Evolutionary conservation across 192 early-diverging fungal genomes (phyloP), one percentile per base, ranked within the genome.

Genomic region (Umbelopsis isabellina): DNA sequence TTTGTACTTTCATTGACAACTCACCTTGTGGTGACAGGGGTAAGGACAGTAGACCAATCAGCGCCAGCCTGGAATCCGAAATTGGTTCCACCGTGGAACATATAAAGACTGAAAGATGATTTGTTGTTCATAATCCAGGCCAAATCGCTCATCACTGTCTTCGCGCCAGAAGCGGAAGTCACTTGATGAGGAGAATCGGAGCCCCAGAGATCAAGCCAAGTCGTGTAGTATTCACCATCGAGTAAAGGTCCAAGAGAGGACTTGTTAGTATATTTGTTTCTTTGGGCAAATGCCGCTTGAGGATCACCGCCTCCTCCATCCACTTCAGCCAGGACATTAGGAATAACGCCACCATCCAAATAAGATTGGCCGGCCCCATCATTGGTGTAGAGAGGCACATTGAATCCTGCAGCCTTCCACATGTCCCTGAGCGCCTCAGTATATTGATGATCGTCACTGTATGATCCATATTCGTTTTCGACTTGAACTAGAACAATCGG

Each of bases 71-170:
- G 33, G 25, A 47, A 66, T 16, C 86, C 88, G 74, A 87, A 90
- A 72, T 90, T 91, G 11, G 88, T 91, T 23, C 90, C 90, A 30
- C 90, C 90, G 58, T 90, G 87, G 68, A 82, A 89, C 87, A 85
- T 89, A 66, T 84, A 84, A 49, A 66, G 44, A 48, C 65, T 66
- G 16, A 66, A 66, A 8, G 44, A 45, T 23, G n/a, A 47, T 2
- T 25, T 25, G 16, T 66, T 46, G 27, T 48, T 66, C 35, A 66
- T 47, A 21, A 66, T 35, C 65, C 65, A 66, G 13, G 41, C 65
- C 44, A 66, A 47, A 33, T 66, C 65, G 20, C 46, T 23, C 45
- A 48, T 66, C 2, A 48, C 46, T 5, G 41, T 46, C 21, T 66
- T 66, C 20, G 22, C 41, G 9, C 44, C 22, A 12, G 16, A 35